Conservation (phyloP, 306 rosid genomes). For the Leucaena leucocephala region DNA sequence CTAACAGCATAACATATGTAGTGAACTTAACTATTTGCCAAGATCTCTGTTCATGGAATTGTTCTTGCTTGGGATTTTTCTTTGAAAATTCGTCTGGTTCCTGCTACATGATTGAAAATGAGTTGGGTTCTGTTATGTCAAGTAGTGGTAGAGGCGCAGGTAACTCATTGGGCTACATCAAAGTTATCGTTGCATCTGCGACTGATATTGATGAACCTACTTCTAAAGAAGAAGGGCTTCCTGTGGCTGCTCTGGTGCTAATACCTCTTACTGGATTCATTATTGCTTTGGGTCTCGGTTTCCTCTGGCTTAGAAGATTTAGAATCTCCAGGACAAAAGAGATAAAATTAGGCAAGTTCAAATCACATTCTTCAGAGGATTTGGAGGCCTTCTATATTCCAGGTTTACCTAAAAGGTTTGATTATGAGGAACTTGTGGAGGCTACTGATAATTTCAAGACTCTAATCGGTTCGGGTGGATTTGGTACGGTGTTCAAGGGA, state of each 20-base stretch:
- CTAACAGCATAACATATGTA: conserved; percentile 47
- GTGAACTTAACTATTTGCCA: conserved; percentile 61
- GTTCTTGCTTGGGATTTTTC: conserved; percentile 84
- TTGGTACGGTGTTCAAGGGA: conserved; percentile 84
- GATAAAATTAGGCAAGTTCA: conserved; percentile 47
- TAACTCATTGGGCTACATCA: conserved; percentile 62
- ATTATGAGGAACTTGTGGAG: conserved; percentile 65
- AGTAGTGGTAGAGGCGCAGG: conserved; percentile 29
- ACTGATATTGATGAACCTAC: conserved; percentile 19
- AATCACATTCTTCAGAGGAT: conserved; percentile 61
- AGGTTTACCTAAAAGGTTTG: conserved; percentile 88
- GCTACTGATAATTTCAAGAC: conserved; percentile 79
- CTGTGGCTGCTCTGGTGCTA: conserved; percentile 61
- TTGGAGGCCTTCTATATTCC: conserved; percentile 74
- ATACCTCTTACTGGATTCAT: conserved; percentile 59
- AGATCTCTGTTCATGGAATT: conserved; percentile 63
- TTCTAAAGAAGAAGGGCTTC: conserved; percentile 45
- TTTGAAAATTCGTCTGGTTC: conserved; percentile 62
- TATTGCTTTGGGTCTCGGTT: conserved; percentile 52
- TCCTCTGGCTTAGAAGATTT: conserved; percentile 61
- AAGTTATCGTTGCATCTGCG: conserved; percentile 41
- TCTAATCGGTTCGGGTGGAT: conserved; percentile 87
- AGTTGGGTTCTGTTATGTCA: conserved; percentile 64
- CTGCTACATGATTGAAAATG: conserved; percentile 63
- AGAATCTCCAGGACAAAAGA: conserved; percentile 41